Base-by-base conservation (phyloP, 176 grass and related monocot species). In the Triticum timopheevii region DNA sequence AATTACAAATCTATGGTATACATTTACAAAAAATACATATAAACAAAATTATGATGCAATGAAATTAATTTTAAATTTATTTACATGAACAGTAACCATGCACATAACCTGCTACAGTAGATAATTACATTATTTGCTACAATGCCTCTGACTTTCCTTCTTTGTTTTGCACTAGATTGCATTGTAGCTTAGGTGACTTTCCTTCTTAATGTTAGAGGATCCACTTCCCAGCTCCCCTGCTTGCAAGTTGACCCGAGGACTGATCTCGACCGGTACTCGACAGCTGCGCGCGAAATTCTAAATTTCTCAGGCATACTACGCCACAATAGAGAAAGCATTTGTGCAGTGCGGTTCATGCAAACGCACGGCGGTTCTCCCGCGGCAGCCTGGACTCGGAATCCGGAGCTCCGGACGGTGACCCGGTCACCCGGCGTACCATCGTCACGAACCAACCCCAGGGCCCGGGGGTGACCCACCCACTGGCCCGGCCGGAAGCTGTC, bases 301-400 rank as follows among this genome's bases (percentile, higher is more conserved):
- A 71, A 71, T 23, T 72, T n/a, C 10, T 42, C 20, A 5, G 4
- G 9, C 36, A 8, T 17, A n/a, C 23, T 17, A n/a, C 23, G 72
- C 72, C 27, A 17, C 6, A 4, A 47, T 47, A 74, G 2, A 22
- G 38, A 25, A 25, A 25, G 27, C 27, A 27, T 27, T 27, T 27
- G 27, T 27, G 27, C 27, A 27, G 27, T 27, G 27, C 27, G 63
- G 16, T 7, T 20, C 77, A n/a, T 1, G 49, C 61, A 0, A 69
- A 22, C 72, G 64, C 83, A 49, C 84, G 2, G 16, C 17, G 89
- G 80, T 65, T 83, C 73, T 54, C 12, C 30, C 0, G 84, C 52
- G 2, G 20, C 64, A 15, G 10, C 63, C 83, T 38, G 63, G 83
- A 90, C 3, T 20, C 40, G 38, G 78, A 89, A 69, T 59, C 69